phyloP scores from a whole-genome alignment of 495 filamentous ascomycete genomes.

The Antarctomyces pellizariae region DNA sequence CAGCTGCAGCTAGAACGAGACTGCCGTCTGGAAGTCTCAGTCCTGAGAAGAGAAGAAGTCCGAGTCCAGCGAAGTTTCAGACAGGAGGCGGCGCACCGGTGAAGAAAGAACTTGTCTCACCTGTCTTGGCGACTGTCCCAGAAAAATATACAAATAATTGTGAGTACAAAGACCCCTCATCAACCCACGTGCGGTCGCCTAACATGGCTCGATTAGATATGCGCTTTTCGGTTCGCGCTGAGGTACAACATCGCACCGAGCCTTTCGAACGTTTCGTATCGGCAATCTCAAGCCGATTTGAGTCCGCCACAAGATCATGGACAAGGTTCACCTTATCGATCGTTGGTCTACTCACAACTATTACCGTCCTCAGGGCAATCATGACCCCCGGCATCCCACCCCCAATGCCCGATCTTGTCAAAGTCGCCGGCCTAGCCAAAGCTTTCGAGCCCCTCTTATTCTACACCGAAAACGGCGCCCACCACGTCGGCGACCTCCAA shows the following conservation, averaged over 20 bases:
- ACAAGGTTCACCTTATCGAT: constrained; percentile 32
- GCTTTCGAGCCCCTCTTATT: constrained; percentile 81
- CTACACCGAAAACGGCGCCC: constrained; percentile 70
- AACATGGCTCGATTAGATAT: constrained; percentile 37
- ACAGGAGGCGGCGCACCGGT: constrained; percentile 7
- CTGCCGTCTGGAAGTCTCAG: constrained; percentile 25
- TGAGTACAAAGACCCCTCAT: constrained; percentile 11
- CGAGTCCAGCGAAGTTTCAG: constrained; percentile 15
- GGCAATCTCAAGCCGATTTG: constrained; percentile 32
- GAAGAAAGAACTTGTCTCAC: constrained; percentile 3
- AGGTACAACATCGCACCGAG: constrained; percentile 70
- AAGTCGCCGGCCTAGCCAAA: constrained; percentile 66
- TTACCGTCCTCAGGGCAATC: constrained; percentile 36
- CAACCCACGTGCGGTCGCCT: constrained; percentile 13
- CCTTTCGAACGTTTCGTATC: constrained; percentile 53
- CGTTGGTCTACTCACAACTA: constrained; percentile 29
- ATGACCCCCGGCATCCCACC: constrained; percentile 39
- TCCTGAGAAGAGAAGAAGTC: constrained; percentile 25
- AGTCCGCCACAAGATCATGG: constrained; percentile 37
- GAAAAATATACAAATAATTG: no score
- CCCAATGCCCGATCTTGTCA: constrained; percentile 69
- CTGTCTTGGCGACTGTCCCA: not conserved
- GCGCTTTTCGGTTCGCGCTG: constrained; percentile 62
- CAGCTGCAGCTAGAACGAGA: constrained; percentile 24
- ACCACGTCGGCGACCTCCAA: constrained; percentile 65